A percentile compares a stretch with the other conserved stretches of the same genome.
Conservation (phyloP, 176 grass and related monocot species). For the Phoenix roebelenii region DNA sequence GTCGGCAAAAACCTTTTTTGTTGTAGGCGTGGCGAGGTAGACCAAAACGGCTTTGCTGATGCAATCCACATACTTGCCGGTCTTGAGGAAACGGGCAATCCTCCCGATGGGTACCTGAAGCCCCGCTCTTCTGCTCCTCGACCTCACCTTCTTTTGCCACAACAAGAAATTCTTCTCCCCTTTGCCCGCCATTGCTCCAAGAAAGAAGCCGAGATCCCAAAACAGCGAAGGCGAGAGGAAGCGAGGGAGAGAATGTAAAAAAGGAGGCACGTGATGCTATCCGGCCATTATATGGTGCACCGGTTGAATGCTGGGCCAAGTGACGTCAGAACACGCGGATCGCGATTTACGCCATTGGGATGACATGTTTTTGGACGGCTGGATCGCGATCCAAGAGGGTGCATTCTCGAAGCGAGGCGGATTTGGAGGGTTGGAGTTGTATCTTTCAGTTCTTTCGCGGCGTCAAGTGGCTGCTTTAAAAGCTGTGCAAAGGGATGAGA, state of each 20-base stretch:
- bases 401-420: no score
- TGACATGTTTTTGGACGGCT: not conserved
- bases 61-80: constrained; percentile 88
- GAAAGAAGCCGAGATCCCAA: no score
- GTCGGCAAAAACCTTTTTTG: no score
- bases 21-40: constrained; percentile 64
- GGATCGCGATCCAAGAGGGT: not conserved
- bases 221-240: no score
- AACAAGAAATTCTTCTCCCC: constrained; percentile 68
- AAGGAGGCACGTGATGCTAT: not conserved
- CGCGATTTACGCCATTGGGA: constrained; percentile 1
- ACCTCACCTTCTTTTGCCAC: constrained; percentile 58
- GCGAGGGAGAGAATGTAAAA: not conserved
- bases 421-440: no score
- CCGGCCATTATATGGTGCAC: constrained; percentile 10
- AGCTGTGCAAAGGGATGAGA: no score
- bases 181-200: constrained; percentile 2
- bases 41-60: constrained; percentile 80
- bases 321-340: constrained; percentile 31
- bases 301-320: constrained; percentile 4
- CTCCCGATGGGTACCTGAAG: constrained; percentile 83
- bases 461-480: no score
- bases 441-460: no score
- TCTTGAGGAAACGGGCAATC: constrained; percentile 87
- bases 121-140: constrained; percentile 88